Base-by-base conservation (phyloP, 2,329 filamentous ascomycete species). In the Phaeosphaeriaceae sp. region DNA sequence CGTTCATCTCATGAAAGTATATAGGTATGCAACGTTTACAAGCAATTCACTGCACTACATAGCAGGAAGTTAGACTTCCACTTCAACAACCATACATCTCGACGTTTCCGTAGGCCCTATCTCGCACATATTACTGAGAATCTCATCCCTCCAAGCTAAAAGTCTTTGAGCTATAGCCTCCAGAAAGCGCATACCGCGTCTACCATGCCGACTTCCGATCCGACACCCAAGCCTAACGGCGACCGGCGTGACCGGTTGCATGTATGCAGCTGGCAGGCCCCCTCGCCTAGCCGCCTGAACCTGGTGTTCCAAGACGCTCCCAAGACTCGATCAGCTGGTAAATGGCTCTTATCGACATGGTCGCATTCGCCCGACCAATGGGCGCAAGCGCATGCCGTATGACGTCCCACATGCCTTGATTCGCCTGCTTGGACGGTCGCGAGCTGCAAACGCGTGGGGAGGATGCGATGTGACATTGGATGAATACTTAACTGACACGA, bases 11-110 rank as follows among this genome's bases (percentile, higher is more conserved):
- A 56, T 52, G 51, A 51, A 35, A 57, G 49, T 53, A 32, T 48
- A 56, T 44, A 49, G 52, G 48, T 48, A 51, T 50, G 42, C 49
- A n/a, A 56, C 53, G 50, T 55, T 49, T 21, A 54, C 35, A 49
- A 54, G 53, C 49, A 44, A 44, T 46, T 22, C 32, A 24, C 48
- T n/a, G 52, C 24, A 44, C 49, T 61, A 59, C 54, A 17, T 44
- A 56, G 35, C 54, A 52, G 32, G 32, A 9, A 54, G 19, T 9
- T 13, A 35, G 30, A 28, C 3, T 35, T 35, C 30, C 13, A 35
- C 30, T n/a, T n/a, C n/a, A n/a, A n/a, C n/a, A n/a, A n/a, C n/a
- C n/a, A n/a, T n/a, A n/a, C n/a, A n/a, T n/a, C n/a, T n/a, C n/a
- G n/a, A n/a, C n/a, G n/a, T n/a, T n/a, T n/a, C n/a, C n/a, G n/a